Percentiles rank a stretch among this genome's conserved stretches.
Evolutionary conservation across 768 basidiomycete genomes (phyloP).

Genomic region (Pulveroboletus sp.): DNA sequence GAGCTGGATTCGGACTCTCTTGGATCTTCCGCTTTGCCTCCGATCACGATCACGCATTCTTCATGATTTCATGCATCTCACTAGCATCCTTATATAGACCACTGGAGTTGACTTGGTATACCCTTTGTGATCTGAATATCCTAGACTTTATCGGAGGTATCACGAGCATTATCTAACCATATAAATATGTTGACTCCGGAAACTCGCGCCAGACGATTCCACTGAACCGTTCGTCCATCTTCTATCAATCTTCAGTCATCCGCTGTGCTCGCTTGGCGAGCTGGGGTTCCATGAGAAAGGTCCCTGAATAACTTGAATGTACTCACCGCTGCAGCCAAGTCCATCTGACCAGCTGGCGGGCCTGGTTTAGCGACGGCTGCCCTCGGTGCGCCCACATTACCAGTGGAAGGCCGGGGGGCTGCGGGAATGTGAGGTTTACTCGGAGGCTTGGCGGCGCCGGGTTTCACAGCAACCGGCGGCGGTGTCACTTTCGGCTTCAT

Average conservation of each 20-base stretch:
- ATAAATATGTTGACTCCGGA: constrained; percentile 6
- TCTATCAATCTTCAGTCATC: constrained; percentile 44
- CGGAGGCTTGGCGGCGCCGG: constrained; percentile 44
- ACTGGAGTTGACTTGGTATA: constrained; percentile 23
- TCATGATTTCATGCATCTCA: constrained; percentile 21
- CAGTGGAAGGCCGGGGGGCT: constrained; percentile 47
- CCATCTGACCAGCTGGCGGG: constrained; percentile 60
- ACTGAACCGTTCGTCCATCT: background rate
- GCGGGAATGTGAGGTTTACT: constrained; percentile 62
- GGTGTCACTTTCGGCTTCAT: constrained; percentile 63
- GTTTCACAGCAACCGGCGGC: constrained; percentile 55
- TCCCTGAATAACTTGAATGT: background rate
- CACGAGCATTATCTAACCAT: constrained; percentile 14
- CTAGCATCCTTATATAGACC: constrained; percentile 24
- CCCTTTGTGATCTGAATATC: constrained; percentile 21
- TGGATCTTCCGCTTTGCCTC: constrained; percentile 29
- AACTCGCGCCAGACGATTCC: background rate
- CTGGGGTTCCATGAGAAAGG: constrained; percentile 34
- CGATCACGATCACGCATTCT: constrained; percentile 44
- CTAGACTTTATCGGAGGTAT: constrained; percentile 5
- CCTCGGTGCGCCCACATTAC: constrained; percentile 34
- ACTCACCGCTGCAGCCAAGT: constrained; percentile 79
- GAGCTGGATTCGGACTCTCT: constrained; percentile 16
- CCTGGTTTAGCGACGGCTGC: constrained; percentile 39
- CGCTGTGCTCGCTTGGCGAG: constrained; percentile 75